Conservation (phyloP, 2,329 filamentous ascomycete genomes). For the Trichoderma oligosporum region DNA sequence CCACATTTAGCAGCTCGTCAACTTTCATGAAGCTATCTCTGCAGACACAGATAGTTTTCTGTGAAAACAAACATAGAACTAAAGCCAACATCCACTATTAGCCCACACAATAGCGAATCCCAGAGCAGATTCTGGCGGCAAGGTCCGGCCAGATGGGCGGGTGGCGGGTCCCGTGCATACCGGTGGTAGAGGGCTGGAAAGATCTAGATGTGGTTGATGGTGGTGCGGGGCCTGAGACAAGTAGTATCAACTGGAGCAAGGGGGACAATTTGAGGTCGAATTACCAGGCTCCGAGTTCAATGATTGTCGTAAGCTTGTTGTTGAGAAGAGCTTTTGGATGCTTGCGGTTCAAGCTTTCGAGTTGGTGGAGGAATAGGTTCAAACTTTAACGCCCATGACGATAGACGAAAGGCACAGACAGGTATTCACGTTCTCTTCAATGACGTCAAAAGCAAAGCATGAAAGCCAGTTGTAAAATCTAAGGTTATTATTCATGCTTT, state of each 20-base stretch:
- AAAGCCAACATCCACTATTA: neutral
- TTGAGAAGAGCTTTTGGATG: neutral
- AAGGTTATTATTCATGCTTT: neutral
- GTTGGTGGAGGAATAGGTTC: neutral
- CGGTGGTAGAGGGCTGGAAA: neutral
- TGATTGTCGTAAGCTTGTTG: neutral
- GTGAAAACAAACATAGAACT: slow-evolving; percentile 7
- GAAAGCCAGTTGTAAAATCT: neutral
- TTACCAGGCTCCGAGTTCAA: neutral
- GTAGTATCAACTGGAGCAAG: neutral
- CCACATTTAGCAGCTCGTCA: neutral
- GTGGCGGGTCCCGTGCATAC: slow-evolving; percentile 6
- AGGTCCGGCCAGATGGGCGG: slow-evolving; percentile 3
- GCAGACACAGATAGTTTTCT: neutral
- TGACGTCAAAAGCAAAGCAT: neutral
- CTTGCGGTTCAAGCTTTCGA: slow-evolving; percentile 15
- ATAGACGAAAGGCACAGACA: neutral
- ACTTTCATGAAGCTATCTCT: slow-evolving; percentile 4
- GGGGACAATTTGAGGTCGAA: neutral
- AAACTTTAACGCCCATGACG: slow-evolving; percentile 14
- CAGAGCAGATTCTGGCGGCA: slow-evolving; percentile 6
- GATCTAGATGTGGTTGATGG: slow-evolving; percentile 1
- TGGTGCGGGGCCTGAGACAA: slow-evolving; percentile 8
- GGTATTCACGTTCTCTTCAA: neutral
- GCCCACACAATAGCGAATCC: neutral